These are phyloP conservation scores for Blastobotrys malaysiensis DNA, from an alignment of 1,139 yeast species.

Conservation along the genomic window DNA sequence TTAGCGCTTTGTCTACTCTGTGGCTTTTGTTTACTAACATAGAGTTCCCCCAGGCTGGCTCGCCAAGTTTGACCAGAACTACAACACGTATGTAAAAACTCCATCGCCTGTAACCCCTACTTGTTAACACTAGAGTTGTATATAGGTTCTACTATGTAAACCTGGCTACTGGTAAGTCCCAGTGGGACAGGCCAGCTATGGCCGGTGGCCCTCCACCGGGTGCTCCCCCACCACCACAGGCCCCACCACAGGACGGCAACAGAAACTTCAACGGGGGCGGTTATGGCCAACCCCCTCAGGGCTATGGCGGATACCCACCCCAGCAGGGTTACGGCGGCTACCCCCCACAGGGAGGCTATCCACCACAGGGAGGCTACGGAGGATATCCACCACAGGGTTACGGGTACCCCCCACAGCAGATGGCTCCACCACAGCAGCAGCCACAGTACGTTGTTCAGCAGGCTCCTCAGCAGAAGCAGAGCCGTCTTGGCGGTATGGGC, in stretches of 20 bases:
- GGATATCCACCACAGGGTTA: slow-evolving; percentile 25
- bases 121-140: background rate
- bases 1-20: slow-evolving; percentile 8
- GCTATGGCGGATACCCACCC: slow-evolving; percentile 17
- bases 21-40: slow-evolving; percentile 4
- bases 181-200: slow-evolving; percentile 75
- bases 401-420: slow-evolving; percentile 12
- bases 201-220: slow-evolving; percentile 31
- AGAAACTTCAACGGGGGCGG: slow-evolving; percentile 17
- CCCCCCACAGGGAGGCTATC: no score
- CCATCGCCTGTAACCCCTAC: no score
- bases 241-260: slow-evolving; percentile 15
- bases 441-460: slow-evolving; percentile 6
- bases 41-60: slow-evolving; percentile 56
- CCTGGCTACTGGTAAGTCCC: slow-evolving; percentile 65
- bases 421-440: slow-evolving; percentile 14
- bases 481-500: slow-evolving; percentile 35
- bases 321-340: slow-evolving; percentile 21
- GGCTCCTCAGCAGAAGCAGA: slow-evolving; percentile 24
- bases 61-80: slow-evolving; percentile 78
- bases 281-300: slow-evolving; percentile 18
- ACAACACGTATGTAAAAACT: slow-evolving; percentile 48
- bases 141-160: slow-evolving; percentile 52
- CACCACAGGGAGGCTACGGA: slow-evolving; percentile 18
- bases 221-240: slow-evolving; percentile 20